Base-by-base conservation (phyloP, 192 early-diverging fungal genomes). In the Coemansia sp. region DNA sequence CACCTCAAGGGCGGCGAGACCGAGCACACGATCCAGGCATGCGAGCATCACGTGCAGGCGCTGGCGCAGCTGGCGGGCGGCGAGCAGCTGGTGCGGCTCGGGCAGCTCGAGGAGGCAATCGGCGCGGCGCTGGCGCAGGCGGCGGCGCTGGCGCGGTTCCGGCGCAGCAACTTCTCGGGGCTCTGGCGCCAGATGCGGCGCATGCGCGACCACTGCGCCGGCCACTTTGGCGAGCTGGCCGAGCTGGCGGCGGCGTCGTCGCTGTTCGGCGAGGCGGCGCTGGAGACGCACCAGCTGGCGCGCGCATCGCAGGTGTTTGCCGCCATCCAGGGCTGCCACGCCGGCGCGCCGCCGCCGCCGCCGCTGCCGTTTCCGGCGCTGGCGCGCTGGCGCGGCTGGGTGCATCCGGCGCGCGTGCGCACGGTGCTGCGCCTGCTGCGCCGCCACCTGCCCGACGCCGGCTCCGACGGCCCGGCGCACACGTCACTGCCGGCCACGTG, bases 321-420 rank as follows among this genome's bases (percentile, higher is more conserved):
- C 17, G 50, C 39, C 31, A 57, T 69, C 32, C 72, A 75, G 49
- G 21, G 43, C 27, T 58, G 53, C 26, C 61, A 61, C 34, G 32
- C 11, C 9, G 30, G 35, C 20, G n/a, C 36, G 7, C 25, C 12
- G 1, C n/a, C 47, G 29, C 36, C 32, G 47, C 11, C 31, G 9
- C 31, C 28, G 29, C 11, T 17, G 28, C 28, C 11, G 20, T 32
- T 62, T n/a, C 65, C 72, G 1, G 31, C 38, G 14, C 50, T 75
- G 40, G 39, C 22, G 5, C 27, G 56, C 7, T 75, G 65, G 72
- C 72, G 72, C 25, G 72, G 66, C 43, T 75, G 72, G 72, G 58
- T 75, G 7, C 53, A 69, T 39, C 65, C 58, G 23, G 21, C 36
- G 7, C 52, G 51, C 14, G 28, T 53, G n/a, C 46, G 51, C 35